Evolutionary conservation across 176 grass and related monocot species (phyloP).

Genomic region (Chloris gayana): DNA sequence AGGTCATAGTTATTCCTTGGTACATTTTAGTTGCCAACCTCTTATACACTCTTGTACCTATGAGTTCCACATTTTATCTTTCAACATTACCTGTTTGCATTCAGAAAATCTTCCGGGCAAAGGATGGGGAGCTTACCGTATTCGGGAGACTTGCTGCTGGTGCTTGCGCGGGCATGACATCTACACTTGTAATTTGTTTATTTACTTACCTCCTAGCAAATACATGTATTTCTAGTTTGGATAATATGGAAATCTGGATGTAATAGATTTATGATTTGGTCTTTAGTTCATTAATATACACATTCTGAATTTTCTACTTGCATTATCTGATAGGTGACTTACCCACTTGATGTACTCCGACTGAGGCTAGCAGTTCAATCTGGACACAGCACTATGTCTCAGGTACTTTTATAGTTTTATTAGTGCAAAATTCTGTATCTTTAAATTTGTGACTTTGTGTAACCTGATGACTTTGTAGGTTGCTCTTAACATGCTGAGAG

Average conservation of each 20-base stretch:
- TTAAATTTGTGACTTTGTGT: constrained; percentile 15
- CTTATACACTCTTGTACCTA: constrained; percentile 12
- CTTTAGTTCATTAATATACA: background rate
- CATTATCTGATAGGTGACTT: constrained; percentile 78
- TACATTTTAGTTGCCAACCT: background rate
- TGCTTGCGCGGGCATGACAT: constrained; percentile 99
- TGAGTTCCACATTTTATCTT: constrained; percentile 23
- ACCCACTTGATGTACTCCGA: constrained; percentile 94
- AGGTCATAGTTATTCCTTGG: constrained; percentile 51
- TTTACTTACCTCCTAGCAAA: constrained; percentile 25
- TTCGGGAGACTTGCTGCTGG: constrained; percentile 91
- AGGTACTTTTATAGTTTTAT: constrained; percentile 62
- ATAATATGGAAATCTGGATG: constrained; percentile 1
- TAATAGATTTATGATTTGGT: background rate
- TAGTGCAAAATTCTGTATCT: constrained; percentile 1
- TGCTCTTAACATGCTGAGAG: constrained; percentile 89
- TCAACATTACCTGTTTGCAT: constrained; percentile 28
- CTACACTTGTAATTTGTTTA: constrained; percentile 91
- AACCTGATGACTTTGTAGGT: constrained; percentile 66
- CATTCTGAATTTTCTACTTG: constrained; percentile 32
- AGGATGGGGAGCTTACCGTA: constrained; percentile 85
- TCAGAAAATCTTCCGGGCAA: constrained; percentile 86
- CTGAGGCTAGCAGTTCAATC: constrained; percentile 96
- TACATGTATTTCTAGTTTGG: constrained; percentile 15
- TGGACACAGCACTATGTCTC: constrained; percentile 84